A percentile compares a stretch with the other conserved stretches of the same genome.
phyloP scores from a whole-genome alignment of 305 asterid species.

The Fraxinus platypoda region DNA sequence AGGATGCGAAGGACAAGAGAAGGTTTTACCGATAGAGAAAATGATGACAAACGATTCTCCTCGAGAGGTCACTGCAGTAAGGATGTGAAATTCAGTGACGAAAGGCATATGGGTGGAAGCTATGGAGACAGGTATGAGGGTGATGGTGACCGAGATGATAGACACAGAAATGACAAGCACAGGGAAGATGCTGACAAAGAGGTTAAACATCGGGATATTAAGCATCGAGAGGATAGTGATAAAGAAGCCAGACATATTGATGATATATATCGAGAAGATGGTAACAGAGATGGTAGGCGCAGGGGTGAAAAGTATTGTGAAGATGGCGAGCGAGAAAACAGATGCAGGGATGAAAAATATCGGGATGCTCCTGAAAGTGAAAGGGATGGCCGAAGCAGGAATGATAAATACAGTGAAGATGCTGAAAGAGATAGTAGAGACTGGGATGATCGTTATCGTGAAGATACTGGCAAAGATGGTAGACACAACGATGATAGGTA shows the following conservation, averaged over 20 bases:
- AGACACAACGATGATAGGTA: conserved; percentile 50
- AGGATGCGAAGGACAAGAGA: conserved; percentile 58
- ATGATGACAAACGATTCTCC: conserved; percentile 53
- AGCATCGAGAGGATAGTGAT: conserved; percentile 56
- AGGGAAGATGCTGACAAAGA: conserved; percentile 67
- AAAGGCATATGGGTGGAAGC: conserved; percentile 57
- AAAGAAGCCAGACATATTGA: conserved; percentile 59
- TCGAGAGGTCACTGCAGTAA: conserved; percentile 60
- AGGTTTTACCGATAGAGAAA: conserved; percentile 61
- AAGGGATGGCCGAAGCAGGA: conserved; percentile 30
- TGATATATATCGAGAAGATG: conserved; percentile 62
- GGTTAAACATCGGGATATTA: conserved; percentile 49
- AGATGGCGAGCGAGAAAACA: conserved; percentile 61
- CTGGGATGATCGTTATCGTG: conserved; percentile 11
- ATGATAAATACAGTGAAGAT: conserved; percentile 27
- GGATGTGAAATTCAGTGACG: conserved; percentile 67
- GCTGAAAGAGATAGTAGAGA: conserved; percentile 19
- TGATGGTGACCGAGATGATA: conserved; percentile 52
- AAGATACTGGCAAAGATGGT: conserved; percentile 55
- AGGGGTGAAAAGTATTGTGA: conserved; percentile 65
- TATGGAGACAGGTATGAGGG: conserved; percentile 51
- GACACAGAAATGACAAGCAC: conserved; percentile 57
- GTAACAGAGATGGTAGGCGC: conserved; percentile 52
- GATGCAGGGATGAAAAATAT: conserved; percentile 63
- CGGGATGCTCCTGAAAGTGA: conserved; percentile 44